Evolutionary conservation across 2,329 filamentous ascomycete species (phyloP), one percentile per base, ranked within the genome.

Genomic region (Cryphonectria nitschkei): DNA sequence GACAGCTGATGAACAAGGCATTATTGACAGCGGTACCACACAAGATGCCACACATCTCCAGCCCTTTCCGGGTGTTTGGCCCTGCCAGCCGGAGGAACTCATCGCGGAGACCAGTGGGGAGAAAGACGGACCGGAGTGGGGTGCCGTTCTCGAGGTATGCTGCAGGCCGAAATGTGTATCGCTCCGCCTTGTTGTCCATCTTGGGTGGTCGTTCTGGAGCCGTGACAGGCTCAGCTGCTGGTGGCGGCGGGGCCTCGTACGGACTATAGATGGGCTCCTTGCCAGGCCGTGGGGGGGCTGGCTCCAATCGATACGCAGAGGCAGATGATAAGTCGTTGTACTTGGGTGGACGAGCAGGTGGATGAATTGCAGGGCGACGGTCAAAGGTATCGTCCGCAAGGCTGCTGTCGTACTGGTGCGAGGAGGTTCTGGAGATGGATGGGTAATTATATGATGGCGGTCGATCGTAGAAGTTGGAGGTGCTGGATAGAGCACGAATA

Each of bases 11-110:
- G 82, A 98, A 98, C 3, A 99, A 85, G 0, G 96, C 96, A 78
- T 98, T 98, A 75, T 95, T 95, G 77, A 97, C 92, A 0, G 95
- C 85, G 0, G 93, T 95, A 9, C 95, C 96, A 77, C 94, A 97
- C 14, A 99, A 87, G 74, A 99, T 95, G 50, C 95, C 96, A 78
- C 96, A 98, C 75, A 96, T 98, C 82, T 99, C 96, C 26, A 98
- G 86, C 50, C 97, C 97, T 3, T 86, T 85, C 41, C 83, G 83
- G 0, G 96, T 99, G 79, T 99, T 98, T 26, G 88, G 81, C 0
- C 87, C 82, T 0, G 95, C 95, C 41, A 94, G 83, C 3, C 87
- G 82, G 26, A 98, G 85, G 79, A 99, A 99, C 7, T 86, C 84
- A 2, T 85, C 81, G 39, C 94, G 93, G 0, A 99, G 86, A 16